phyloP scores from a whole-genome alignment of 2,329 filamentous ascomycete species.

The Ilyonectria robusta region DNA sequence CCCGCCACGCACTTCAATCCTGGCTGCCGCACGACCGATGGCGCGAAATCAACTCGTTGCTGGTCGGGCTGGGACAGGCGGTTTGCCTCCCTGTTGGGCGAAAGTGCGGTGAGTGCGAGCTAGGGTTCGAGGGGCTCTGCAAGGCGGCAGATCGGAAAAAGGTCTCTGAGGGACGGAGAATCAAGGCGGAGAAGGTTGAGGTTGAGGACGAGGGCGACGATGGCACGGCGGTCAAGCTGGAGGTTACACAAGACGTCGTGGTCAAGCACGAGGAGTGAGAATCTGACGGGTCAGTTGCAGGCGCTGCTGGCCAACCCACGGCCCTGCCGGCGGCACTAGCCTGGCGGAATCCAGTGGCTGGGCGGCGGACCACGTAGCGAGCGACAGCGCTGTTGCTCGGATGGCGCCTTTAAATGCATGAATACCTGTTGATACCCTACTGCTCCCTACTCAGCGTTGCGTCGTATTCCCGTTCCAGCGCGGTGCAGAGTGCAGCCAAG shows the following conservation, averaged over 20 bases:
- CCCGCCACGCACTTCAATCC: conserved; percentile 78
- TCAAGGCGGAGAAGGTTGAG: conserved; percentile 49
- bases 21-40: conserved; percentile 90
- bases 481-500: conserved; percentile 24
- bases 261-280: conserved; percentile 50
- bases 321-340: conserved; percentile 25
- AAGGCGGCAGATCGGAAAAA: conserved; percentile 77
- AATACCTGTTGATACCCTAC: conserved; percentile 39
- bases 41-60: conserved; percentile 92
- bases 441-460: conserved; percentile 7
- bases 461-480: conserved; percentile 12
- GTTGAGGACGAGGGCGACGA: conserved; percentile 42
- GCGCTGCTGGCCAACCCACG: conserved; percentile 8
- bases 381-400: conserved; percentile 15
- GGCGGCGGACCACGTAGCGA: conserved; percentile 32
- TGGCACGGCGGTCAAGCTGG: conserved; percentile 42
- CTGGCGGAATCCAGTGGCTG: conserved; percentile 14
- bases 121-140: conserved; percentile 84
- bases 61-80: conserved; percentile 91
- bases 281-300: conserved; percentile 16
- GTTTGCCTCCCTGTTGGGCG: conserved; percentile 86
- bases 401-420: conserved; percentile 31
- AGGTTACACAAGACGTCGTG: conserved; percentile 39
- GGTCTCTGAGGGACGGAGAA: conserved; percentile 69
- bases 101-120: conserved; percentile 87